Base-by-base conservation (phyloP, 345 rosid species). In the Gossypium bickii region DNA sequence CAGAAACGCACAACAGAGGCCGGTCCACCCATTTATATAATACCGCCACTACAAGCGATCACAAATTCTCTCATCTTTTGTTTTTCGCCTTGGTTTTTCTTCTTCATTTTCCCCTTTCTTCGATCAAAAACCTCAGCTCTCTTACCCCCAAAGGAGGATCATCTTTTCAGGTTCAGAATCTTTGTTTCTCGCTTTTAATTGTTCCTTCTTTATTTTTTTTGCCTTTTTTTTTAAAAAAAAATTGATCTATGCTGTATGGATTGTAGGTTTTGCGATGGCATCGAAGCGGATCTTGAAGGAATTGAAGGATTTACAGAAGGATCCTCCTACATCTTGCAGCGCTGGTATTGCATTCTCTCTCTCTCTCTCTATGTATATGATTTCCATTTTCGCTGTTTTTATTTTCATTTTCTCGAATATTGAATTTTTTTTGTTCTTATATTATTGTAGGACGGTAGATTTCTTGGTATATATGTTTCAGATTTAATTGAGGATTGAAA, bases 201-300 rank as follows among this genome's bases (percentile, higher is more conserved):
- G 41, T 67, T 63, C 76, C 55, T 22, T 58, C 13, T 51, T 75
- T 59, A 34, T 34, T 17, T 76, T 2, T 2, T 67, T 55, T 71
- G 25, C 7, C 9, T 18, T 15, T 9, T 47, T 38, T 25, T 20
- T 22, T 22, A 0, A 24, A 24, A 24, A 24, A 24, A 24, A 53
- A 53, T 7, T 55, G 71, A 71, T 67, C 67, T 77, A 18, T 22
- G 53, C 6, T 43, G 43, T 53, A 60, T 58, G 60, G 74, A 73
- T 79, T 57, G 43, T 70, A 85, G 88, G 85, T 79, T 74, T 75
- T 66, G 60, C 80, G 83, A 88, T 90, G 94, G 94, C 94, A 44
- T 88, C 94, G 70, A 90, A 90, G 80, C 89, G 94, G 92, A 90
- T 90, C 85, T 83, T 90, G 88, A 90, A 90, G 83, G 94, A 90